Evolutionary conservation across 2,329 filamentous ascomycete species (phyloP).

Genomic region (Kalmusia sp.): DNA sequence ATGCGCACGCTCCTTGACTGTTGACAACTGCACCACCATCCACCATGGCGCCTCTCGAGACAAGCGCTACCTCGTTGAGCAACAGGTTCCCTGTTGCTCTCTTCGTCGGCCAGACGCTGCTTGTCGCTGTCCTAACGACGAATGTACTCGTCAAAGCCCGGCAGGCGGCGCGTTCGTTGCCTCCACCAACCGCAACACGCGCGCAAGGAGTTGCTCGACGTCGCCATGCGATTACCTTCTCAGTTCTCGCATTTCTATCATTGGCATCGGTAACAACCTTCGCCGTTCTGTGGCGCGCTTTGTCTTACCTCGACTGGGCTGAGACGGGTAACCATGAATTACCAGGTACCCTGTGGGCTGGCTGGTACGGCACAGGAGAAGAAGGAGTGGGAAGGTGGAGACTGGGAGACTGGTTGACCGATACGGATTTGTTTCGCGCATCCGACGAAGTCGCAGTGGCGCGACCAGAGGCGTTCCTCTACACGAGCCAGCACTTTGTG

Average conservation of each 20-base stretch:
- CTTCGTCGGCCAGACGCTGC: slow-evolving; percentile 38
- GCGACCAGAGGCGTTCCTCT: slow-evolving; percentile 65
- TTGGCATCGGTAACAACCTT: slow-evolving; percentile 54
- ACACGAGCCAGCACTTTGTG: slow-evolving; percentile 67
- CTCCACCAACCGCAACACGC: slow-evolving; percentile 44
- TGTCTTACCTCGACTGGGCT: slow-evolving; percentile 62
- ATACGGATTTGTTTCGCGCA: slow-evolving; percentile 61
- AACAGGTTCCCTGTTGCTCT: slow-evolving; percentile 42
- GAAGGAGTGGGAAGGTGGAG: slow-evolving; percentile 42
- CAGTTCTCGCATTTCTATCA: slow-evolving; percentile 55
- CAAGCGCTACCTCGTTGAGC: slow-evolving; percentile 33
- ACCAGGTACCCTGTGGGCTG: slow-evolving; percentile 50
- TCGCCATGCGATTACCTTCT: slow-evolving; percentile 49
- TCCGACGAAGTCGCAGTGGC: slow-evolving; percentile 63
- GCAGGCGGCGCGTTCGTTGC: slow-evolving; percentile 39
- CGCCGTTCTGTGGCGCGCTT: slow-evolving; percentile 51
- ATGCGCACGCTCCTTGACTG: slow-evolving; percentile 14
- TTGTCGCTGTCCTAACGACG: slow-evolving; percentile 38
- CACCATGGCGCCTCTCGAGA: slow-evolving; percentile 46
- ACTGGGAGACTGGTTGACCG: slow-evolving; percentile 61
- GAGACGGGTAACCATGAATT: slow-evolving; percentile 47
- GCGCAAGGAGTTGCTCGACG: slow-evolving; percentile 37
- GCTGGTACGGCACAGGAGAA: slow-evolving; percentile 48
- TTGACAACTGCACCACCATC: slow-evolving; percentile 4
- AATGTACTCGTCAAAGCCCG: slow-evolving; percentile 38